Conservation (phyloP, 192 early-diverging fungal genomes). For the Coemansia sp. region DNA sequence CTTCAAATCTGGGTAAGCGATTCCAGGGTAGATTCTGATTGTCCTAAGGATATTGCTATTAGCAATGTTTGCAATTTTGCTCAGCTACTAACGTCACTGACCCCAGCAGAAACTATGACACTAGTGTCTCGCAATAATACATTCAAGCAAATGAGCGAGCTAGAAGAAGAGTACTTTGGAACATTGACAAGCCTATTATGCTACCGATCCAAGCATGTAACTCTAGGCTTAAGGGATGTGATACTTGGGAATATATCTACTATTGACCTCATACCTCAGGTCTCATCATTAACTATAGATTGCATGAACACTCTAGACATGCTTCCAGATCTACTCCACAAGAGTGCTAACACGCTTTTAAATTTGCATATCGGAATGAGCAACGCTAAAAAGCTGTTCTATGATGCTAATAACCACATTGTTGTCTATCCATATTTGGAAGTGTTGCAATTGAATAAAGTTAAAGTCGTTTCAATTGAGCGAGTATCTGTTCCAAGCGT, state of each 20-base stretch:
- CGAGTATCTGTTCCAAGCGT: background rate
- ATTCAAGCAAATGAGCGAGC: background rate
- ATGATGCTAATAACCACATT: background rate
- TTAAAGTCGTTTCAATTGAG: background rate
- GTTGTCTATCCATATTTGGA: conserved; percentile 1
- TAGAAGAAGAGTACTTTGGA: background rate
- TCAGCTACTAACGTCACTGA: background rate
- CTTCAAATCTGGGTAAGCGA: background rate
- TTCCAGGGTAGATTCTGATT: background rate
- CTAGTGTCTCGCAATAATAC: background rate
- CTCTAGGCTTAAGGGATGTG: background rate
- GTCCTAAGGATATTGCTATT: background rate
- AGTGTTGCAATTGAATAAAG: background rate
- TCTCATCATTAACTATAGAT: background rate
- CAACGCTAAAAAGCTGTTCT: background rate
- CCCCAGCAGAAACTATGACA: background rate
- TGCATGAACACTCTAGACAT: background rate
- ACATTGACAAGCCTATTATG: background rate
- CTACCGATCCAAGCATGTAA: background rate
- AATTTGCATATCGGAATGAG: background rate
- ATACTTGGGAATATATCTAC: background rate
- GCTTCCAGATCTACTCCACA: background rate
- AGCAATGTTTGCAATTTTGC: background rate
- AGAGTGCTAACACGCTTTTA: background rate
- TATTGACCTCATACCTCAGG: background rate